Evolutionary conservation across 2,329 filamentous ascomycete genomes (phyloP), one percentile per base, ranked within the genome.

Genomic region (Corinectria fuckeliana): DNA sequence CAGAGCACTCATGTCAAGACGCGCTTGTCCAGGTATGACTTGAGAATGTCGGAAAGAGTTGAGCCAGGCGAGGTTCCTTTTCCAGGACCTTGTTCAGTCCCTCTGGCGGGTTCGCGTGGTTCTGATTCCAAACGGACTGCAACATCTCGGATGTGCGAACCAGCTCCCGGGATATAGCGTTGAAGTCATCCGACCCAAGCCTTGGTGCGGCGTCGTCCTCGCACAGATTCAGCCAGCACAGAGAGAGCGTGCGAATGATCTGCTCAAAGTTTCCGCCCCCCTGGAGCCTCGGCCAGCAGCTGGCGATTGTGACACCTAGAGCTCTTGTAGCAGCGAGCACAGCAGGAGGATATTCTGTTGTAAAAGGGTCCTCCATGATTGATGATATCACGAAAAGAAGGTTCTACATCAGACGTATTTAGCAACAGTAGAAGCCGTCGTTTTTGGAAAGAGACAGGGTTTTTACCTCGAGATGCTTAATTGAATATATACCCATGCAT

Each of bases 351-450:
- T 85, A 79, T 1, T 82, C 79, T 9, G 83, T 77, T 1, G 83
- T 82, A 70, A 95, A 91, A 0, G 91, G 88, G 69, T 93, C 87
- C 2, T 85, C 82, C 52, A 96, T 78, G 9, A 89, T 84, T 36
- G 80, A 78, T 2, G 86, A 85, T 9, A 92, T 74, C 63, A 93
- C 80, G 0, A 90, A 87, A 1, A 96, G 72, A 7, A 94, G 75
- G 44, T 87, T 85, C 81, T 91, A 58, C 49, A 50, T 3, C 18
- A 32, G 25, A n/a, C 38, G 26, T 61, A 52, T 45, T 68, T 57
- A 66, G 56, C 21, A 16, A 34, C 26, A 30, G 23, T 39, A 42
- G 21, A 10, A 13, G 25, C 18, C 10, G 10, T 44, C 58, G 54
- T 45, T 10, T 5, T 36, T 32, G 25, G 38, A 25, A 23, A 44